These are phyloP conservation scores for Babesia bigemina DNA, from an alignment of 169 alveolate genomes.

Conservation along the genomic window DNA sequence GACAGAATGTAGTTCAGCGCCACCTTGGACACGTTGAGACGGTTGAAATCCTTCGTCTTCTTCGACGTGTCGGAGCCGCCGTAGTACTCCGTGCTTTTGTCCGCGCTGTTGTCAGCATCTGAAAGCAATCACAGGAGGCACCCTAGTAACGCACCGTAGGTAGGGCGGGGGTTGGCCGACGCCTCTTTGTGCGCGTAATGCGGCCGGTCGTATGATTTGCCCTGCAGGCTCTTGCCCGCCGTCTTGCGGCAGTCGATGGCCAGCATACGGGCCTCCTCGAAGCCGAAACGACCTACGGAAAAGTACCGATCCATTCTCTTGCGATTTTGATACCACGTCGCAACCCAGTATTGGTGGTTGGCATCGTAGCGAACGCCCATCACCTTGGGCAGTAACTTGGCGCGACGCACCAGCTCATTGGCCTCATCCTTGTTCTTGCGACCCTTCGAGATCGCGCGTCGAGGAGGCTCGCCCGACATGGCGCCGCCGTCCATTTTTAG, in stretches of 20 bases:
- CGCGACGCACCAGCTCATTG: constrained; percentile 71
- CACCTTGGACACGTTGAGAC: constrained; percentile 71
- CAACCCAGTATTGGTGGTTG: constrained; percentile 80
- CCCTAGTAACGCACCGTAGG: constrained; percentile 18
- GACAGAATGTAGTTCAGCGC: constrained; percentile 69
- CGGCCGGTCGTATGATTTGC: constrained; percentile 66
- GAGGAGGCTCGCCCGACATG: constrained; percentile 41
- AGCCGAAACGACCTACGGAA: constrained; percentile 79
- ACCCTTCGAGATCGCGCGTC: constrained; percentile 61
- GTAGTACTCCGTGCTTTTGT: constrained; percentile 56
- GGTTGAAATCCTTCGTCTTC: constrained; percentile 70
- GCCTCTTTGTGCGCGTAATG: constrained; percentile 46
- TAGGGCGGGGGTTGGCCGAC: constrained; percentile 15
- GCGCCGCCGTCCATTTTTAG: constrained; percentile 34
- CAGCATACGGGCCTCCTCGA: constrained; percentile 75
- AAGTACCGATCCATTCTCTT: constrained; percentile 77
- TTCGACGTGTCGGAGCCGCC: constrained; percentile 54
- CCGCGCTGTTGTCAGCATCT: constrained; percentile 26
- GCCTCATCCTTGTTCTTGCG: constrained; percentile 69
- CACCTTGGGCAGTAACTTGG: constrained; percentile 73
- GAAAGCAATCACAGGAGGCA: neutral
- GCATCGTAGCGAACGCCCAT: constrained; percentile 82
- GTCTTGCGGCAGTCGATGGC: constrained; percentile 77
- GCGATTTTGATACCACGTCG: constrained; percentile 79
- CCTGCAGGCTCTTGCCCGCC: constrained; percentile 70